Percentiles rank a stretch among this genome's conserved stretches.
Conservation (phyloP, 2,329 filamentous ascomycete genomes). For the Hypomyces rosellus region DNA sequence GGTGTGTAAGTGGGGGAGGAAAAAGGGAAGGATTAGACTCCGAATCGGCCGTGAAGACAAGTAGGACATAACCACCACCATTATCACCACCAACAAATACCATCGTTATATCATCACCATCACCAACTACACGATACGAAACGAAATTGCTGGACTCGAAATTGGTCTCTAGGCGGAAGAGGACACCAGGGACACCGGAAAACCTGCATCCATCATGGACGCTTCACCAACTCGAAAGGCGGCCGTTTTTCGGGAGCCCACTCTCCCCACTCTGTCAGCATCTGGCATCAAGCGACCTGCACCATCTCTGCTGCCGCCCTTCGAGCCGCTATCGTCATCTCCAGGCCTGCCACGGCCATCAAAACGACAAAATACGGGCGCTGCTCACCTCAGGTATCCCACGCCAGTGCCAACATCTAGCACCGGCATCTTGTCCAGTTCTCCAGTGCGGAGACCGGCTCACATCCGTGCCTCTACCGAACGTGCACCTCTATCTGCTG, state of each 20-base stretch:
- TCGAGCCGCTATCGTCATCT: conserved; percentile 74
- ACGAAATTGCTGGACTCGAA: too few species aligned
- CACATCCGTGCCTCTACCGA: conserved; percentile 62
- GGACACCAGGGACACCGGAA: too few species aligned
- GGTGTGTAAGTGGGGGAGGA: conserved; percentile 1
- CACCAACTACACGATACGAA: too few species aligned
- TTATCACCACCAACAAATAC: too few species aligned
- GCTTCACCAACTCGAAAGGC: conserved; percentile 32
- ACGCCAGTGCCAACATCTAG: conserved; percentile 92
- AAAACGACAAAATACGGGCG: conserved; percentile 57
- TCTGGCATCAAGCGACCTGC: conserved; percentile 54
- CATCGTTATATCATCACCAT: too few species aligned
- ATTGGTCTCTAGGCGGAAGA: too few species aligned
- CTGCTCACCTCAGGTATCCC: conserved; percentile 66
- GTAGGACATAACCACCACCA: too few species aligned
- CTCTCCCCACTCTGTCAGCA: conserved; percentile 24
- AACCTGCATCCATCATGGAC: conserved; percentile 28
- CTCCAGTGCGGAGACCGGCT: conserved; percentile 56
- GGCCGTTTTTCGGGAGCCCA: conserved; percentile 24
- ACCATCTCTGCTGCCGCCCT: conserved; percentile 67
- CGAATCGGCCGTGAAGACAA: not conserved
- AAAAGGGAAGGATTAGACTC: not conserved
- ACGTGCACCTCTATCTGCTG: conserved; percentile 72
- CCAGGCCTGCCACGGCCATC: conserved; percentile 61
- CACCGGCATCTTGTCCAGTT: conserved; percentile 83